A percentile compares a stretch with the other conserved stretches of the same genome.
These are phyloP conservation scores for Sporobolus alterniflorus DNA, from an alignment of 202 grass and related monocot species.

Conservation along the genomic window DNA sequence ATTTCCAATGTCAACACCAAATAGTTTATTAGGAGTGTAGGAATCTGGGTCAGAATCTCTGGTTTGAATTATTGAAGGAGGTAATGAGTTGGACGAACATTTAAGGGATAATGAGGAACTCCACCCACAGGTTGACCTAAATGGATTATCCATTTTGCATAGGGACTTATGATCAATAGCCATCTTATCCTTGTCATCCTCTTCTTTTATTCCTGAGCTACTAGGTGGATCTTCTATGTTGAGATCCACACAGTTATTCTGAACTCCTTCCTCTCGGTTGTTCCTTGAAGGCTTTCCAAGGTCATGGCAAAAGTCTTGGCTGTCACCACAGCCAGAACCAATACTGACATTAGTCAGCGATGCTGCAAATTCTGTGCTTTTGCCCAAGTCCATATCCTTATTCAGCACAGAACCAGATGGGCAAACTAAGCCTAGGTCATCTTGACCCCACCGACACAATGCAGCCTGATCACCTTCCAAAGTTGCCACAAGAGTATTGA, in stretches of 20 bases:
- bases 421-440: constrained; percentile 36
- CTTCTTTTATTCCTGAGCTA: constrained; percentile 38
- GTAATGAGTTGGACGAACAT: constrained; percentile 45
- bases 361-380: constrained; percentile 25
- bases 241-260: constrained; percentile 43
- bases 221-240: constrained; percentile 41
- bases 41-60: constrained; percentile 36
- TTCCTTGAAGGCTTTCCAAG: constrained; percentile 24
- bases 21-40: constrained; percentile 56
- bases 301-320: constrained; percentile 10
- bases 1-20: constrained; percentile 70
- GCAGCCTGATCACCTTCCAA: constrained; percentile 68
- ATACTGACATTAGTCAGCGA: not conserved
- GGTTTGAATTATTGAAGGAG: constrained; percentile 20
- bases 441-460: constrained; percentile 41
- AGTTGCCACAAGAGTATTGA: constrained; percentile 67
- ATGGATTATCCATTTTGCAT: constrained; percentile 21
- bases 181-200: constrained; percentile 27
- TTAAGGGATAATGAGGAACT: constrained; percentile 34
- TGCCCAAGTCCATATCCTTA: constrained; percentile 24
- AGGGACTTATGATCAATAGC: constrained; percentile 11
- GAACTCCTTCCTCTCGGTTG: not conserved
- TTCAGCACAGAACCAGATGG: constrained; percentile 34
- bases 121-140: constrained; percentile 35
- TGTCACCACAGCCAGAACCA: constrained; percentile 23